Conservation (phyloP, 2,329 filamentous ascomycete species). For the Paracoccidioides lutzii region DNA sequence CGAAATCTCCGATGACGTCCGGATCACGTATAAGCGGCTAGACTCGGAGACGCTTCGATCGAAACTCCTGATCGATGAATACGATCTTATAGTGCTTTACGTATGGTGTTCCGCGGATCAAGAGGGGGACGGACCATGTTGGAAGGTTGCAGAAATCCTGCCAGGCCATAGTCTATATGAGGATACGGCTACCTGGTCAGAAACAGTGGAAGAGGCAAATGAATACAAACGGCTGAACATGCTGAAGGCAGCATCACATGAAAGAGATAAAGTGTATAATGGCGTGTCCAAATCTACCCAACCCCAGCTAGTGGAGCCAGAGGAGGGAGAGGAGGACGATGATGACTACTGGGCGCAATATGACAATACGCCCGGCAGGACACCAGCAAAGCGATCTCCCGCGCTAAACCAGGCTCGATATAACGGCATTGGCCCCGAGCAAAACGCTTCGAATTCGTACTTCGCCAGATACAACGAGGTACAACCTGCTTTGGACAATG, state of each 20-base stretch:
- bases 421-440: conserved; percentile 21
- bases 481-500: conserved; percentile 50
- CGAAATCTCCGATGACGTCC: conserved; percentile 45
- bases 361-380: conserved; percentile 42
- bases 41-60: conserved; percentile 51
- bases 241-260: conserved; percentile 24
- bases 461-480: conserved; percentile 50
- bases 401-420: conserved; percentile 15
- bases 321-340: conserved; percentile 39
- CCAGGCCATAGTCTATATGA: conserved; percentile 38
- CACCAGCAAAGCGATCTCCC: conserved; percentile 33
- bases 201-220: conserved; percentile 43
- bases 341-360: conserved; percentile 56
- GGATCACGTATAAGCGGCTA: conserved; percentile 44
- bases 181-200: conserved; percentile 40
- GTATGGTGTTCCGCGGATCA: conserved; percentile 49
- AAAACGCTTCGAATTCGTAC: conserved; percentile 42
- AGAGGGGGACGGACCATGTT: conserved; percentile 39
- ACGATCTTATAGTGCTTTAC: conserved; percentile 43
- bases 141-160: conserved; percentile 48
- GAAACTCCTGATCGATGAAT: conserved; percentile 41
- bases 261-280: conserved; percentile 10
- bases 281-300: conserved; percentile 3
- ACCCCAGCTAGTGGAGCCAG: conserved; percentile 7
- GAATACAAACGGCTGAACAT: conserved; percentile 28